Percentiles rank a stretch among this genome's conserved stretches.
Evolutionary conservation across 495 filamentous ascomycete species (phyloP).

Genomic region (Cercophora scortea): DNA sequence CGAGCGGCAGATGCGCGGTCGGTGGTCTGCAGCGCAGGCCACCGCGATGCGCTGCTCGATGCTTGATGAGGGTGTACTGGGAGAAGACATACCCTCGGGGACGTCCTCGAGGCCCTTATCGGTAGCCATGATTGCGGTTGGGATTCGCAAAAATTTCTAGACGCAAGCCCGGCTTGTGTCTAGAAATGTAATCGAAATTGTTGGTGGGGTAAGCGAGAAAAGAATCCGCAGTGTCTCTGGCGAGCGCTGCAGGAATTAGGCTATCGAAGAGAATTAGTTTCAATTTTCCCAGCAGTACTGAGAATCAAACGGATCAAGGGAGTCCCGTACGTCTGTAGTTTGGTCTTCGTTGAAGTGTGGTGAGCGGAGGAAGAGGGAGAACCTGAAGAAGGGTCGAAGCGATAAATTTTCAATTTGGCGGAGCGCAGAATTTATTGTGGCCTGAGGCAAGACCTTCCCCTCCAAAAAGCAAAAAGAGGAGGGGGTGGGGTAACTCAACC

Average conservation of each 20-base stretch:
- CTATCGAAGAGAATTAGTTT: constrained; percentile 33
- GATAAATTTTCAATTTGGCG: constrained; percentile 24
- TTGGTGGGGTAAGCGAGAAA: constrained; percentile 38
- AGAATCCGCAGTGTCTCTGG: constrained; percentile 33
- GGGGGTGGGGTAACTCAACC: constrained; percentile 10
- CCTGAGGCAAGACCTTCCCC: constrained; percentile 23
- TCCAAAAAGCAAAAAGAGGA: constrained; percentile 4
- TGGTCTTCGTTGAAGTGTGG: constrained; percentile 21
- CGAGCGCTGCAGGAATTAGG: constrained; percentile 28
- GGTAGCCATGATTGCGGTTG: constrained; percentile 87
- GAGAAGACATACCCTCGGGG: constrained; percentile 65
- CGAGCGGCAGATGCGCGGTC: not conserved
- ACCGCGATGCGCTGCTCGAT: not conserved
- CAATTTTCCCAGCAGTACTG: constrained; percentile 27
- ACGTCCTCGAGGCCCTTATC: constrained; percentile 97
- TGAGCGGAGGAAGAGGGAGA: constrained; percentile 23
- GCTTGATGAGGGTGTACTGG: not conserved
- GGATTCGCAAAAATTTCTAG: constrained; percentile 40
- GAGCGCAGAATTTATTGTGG: constrained; percentile 15
- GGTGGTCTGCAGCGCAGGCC: not conserved
- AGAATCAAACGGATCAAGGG: constrained; percentile 37
- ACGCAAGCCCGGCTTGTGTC: constrained; percentile 65
- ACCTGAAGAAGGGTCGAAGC: constrained; percentile 4
- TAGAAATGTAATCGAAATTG: constrained; percentile 35
- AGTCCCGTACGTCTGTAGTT: constrained; percentile 18